These are phyloP conservation scores for Candida insectorum DNA, from an alignment of 805 yeast species.

Conservation along the genomic window DNA sequence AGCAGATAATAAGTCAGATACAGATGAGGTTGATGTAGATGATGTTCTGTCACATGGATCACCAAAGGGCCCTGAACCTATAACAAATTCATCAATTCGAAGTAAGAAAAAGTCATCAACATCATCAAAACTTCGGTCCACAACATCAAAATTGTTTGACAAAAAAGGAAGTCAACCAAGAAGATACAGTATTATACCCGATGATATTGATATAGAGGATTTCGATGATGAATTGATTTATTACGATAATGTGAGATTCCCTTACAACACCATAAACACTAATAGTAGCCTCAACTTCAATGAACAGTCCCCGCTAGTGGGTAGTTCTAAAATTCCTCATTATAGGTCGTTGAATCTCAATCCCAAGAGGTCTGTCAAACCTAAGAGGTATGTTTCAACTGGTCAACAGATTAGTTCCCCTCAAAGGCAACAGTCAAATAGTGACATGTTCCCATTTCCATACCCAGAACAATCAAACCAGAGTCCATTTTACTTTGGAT, in stretches of 20 bases:
- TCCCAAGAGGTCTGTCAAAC: slow-evolving; percentile 20
- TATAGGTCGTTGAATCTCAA: slow-evolving; percentile 39
- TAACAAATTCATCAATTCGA: too few species aligned
- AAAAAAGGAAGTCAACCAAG: slow-evolving; percentile 69
- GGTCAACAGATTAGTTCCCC: slow-evolving; percentile 16
- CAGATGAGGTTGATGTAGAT: slow-evolving; percentile 24
- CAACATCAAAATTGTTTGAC: slow-evolving; percentile 72
- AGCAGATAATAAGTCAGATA: too few species aligned
- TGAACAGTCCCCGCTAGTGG: slow-evolving; percentile 30
- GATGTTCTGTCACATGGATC: slow-evolving; percentile 14
- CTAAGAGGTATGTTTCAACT: slow-evolving; percentile 35
- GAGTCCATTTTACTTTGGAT: slow-evolving; percentile 29
- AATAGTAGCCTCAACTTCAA: slow-evolving; percentile 19
- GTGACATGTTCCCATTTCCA: slow-evolving; percentile 33
- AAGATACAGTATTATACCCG: slow-evolving; percentile 69
- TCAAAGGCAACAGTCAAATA: slow-evolving; percentile 12
- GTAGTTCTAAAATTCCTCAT: slow-evolving; percentile 29
- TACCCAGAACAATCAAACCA: slow-evolving; percentile 24
- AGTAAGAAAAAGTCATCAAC: slow-evolving; percentile 28
- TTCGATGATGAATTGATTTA: slow-evolving; percentile 52
- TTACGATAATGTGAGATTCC: slow-evolving; percentile 41
- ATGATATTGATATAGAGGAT: slow-evolving; percentile 54
- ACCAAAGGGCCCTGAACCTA: too few species aligned
- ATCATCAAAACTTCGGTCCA: slow-evolving; percentile 52
- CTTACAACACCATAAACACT: slow-evolving; percentile 22